Evolutionary conservation across 1,139 yeast species (phyloP), one percentile per base, ranked within the genome.

Genomic region (Hemisphaericaspora xylanilytica): DNA sequence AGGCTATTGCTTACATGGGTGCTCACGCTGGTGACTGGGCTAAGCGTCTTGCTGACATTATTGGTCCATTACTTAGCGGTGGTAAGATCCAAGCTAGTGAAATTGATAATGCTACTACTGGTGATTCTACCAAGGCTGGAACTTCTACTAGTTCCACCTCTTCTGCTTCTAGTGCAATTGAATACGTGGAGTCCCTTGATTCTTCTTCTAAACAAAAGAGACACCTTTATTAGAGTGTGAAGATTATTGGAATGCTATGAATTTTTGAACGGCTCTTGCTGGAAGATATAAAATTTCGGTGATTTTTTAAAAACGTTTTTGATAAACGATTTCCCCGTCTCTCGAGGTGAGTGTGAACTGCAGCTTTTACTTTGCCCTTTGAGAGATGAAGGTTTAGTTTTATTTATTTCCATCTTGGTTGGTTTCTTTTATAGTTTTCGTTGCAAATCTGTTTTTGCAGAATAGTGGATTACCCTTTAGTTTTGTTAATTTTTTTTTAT

Each of bases 11-110:
- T 31, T 68, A 60, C 58, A 51, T 70, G 42, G 46, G 50, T 30
- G 47, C 46, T 36, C 55, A 63, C 53, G 67, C 68, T 45, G 65
- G 67, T 40, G 44, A 59, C 37, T 59, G 53, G 50, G 61, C 58
- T 41, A 50, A 57, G 40, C 56, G 61, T 18, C 43, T 67, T 42
- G 61, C 65, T 35, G 40, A 46, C 28, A 52, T 63, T 54, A 41
- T 64, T 21, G 62, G 61, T 38, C 41, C 40, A 24, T 44, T 48
- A 45, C 47, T 58, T 37, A 43, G 44, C 5, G 30, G 42, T 28
- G 68, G 68, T 39, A 34, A 37, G 32, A 56, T 59, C 36, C 33
- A 63, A 33, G 43, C 61, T 28, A 44, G 58, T 32, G 65, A 63
- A 36, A 53, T 62, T 44, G 58, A 59, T 42, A 51, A 51, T 40